Evolutionary conservation across 768 basidiomycete species (phyloP), one percentile per base, ranked within the genome.

Genomic region (Cyathus striatus): DNA sequence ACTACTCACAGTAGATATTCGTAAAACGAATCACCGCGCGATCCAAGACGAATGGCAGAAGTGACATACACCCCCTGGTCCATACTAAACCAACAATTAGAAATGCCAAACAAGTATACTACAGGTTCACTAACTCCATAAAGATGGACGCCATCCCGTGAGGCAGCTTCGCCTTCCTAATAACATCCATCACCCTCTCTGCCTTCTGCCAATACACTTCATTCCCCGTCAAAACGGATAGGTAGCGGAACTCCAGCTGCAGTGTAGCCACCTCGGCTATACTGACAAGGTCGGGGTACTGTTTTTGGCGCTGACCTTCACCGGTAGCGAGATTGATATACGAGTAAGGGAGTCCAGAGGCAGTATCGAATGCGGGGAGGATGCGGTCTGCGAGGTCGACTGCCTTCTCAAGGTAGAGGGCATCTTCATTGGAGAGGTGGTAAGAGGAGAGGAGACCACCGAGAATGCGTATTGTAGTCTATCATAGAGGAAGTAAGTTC

Each of bases 391-490:
- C 93, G 2, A 98, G 79, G 42, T 96, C 92, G 7, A 71, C 62
- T 1, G 94, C 90, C 47, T 81, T 82, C 44, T 82, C 70, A 7
- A 96, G 75, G 57, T 79, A 91, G 2, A 94, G 53, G 4, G 68
- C 52, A 46, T 93, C 86, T 23, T 76, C 65, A 1, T 60, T 72
- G 0, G 89, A 83, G 7, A 96, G 74, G 54, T 92, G 80, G 56
- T 91, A 83, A 1, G 92, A 86, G 1, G 92, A 82, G 2, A 97
- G 70, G 3, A 98, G 75, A 0, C 95, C 95, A 6, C 95, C 94
- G 3, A 98, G 72, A 1, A 95, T 78, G 18, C 94, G 83, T 41
- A 96, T 97, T 0, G 92, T 96, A 1, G 89, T 93, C 90, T 94
- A 48, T 36, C 6, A 10, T 9, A 18, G 7, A 18, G 17, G 7